phyloP scores from a whole-genome alignment of 2,329 filamentous ascomycete species.

The Dactylonectria macrodidyma region DNA sequence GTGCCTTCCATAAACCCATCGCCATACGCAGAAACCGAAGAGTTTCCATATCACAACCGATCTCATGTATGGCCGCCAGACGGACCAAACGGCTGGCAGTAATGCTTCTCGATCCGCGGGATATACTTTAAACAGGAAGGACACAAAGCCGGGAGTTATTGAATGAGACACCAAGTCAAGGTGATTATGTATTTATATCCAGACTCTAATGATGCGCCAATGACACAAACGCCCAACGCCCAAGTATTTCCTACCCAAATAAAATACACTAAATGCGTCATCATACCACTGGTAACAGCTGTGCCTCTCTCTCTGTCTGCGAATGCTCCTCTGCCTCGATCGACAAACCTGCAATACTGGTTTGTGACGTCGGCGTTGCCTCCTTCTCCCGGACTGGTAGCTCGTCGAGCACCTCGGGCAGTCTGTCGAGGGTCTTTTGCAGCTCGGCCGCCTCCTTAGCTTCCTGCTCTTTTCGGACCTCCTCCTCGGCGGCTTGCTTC shows the following conservation, averaged over 20 bases:
- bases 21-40: neutral
- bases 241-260: slow-evolving; percentile 21
- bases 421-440: slow-evolving; percentile 67
- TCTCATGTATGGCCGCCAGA: neutral
- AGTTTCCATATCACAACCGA: neutral
- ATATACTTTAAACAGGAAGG: neutral
- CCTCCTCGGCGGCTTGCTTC: slow-evolving; percentile 55
- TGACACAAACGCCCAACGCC: slow-evolving; percentile 27
- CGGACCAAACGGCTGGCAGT: neutral
- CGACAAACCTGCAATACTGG: slow-evolving; percentile 54
- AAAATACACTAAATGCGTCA: slow-evolving; percentile 38
- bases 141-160: neutral
- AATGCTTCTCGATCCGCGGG: neutral
- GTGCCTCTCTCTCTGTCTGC: slow-evolving; percentile 45
- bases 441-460: slow-evolving; percentile 63
- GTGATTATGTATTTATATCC: slow-evolving; percentile 24
- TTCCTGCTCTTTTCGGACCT: slow-evolving; percentile 61
- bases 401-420: slow-evolving; percentile 58
- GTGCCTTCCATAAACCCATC: neutral
- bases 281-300: slow-evolving; percentile 19
- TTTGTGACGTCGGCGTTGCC: slow-evolving; percentile 55
- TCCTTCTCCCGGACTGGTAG: slow-evolving; percentile 52
- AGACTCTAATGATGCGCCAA: slow-evolving; percentile 29
- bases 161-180: slow-evolving; percentile 25
- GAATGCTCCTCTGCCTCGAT: slow-evolving; percentile 40